Base-by-base conservation (phyloP, 345 rosid species). In the Hirschfeldia incana region DNA sequence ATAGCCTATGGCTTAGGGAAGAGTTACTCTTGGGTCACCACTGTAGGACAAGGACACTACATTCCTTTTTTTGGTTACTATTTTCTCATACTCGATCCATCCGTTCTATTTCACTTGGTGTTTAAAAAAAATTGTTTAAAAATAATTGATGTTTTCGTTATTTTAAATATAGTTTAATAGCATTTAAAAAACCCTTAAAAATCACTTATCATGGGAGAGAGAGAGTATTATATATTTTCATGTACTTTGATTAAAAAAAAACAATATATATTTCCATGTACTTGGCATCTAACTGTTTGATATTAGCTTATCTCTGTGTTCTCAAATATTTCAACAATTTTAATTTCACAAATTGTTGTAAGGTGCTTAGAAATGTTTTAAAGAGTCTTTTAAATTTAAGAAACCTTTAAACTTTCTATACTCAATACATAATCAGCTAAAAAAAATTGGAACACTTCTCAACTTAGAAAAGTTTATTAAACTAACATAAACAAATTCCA, bases 1-100 rank as follows among this genome's bases (percentile, higher is more conserved):
- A 80, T 69, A 80, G 83, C 80, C 76, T 80, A 80, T 75, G 57
- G 68, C 68, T 70, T 75, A 75, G 83, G 83, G 80, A 64, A 80
- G 72, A 58, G 80, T 72, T 80, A 44, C 51, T 69, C 76, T 55
- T 57, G 79, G 78, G 75, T 74, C 82, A 57, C 65, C 76, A 70
- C 28, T 75, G 63, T 65, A 75, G 67, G 83, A 80, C 57, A 80
- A 70, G 16, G 80, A 80, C 80, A 65, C 73, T 76, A 32, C 76
- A 65, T 65, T 80, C 72, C 33, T 29, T 29, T 29, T 29, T 59
- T 8, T 55, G 21, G 1, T 49, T 49, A 49, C 65, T 28, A 69
- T 33, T 66, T 62, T 74, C 73, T 27, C 49, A 16, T 49, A 44
- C 34, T 73, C 5, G n/a, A n/a, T n/a, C n/a, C n/a, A 42, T 5